Percentiles rank a stretch among this genome's conserved stretches.
These are phyloP conservation scores for Desmodesmus armatus DNA, from an alignment of 139 green algal species.

Conservation along the genomic window DNA sequence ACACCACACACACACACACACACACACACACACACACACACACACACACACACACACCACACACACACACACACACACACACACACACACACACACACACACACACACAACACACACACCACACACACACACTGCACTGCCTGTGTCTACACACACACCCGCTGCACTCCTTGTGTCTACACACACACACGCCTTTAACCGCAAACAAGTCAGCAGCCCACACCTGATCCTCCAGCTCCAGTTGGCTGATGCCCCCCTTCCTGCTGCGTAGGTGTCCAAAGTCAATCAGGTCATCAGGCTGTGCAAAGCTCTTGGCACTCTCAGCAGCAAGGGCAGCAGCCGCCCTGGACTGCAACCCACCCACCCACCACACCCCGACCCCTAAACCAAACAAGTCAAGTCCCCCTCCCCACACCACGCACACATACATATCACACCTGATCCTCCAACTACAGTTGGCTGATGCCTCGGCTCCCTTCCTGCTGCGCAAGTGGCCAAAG, in stretches of 20 bases:
- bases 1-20: too few species aligned
- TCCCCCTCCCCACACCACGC: constrained; percentile 27
- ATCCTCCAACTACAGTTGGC: too few species aligned
- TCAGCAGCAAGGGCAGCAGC: constrained; percentile 74
- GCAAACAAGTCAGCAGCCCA: background rate
- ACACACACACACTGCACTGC: background rate
- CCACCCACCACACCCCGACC: too few species aligned
- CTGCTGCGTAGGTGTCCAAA: constrained; percentile 79
- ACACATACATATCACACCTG: too few species aligned
- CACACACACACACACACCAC: too few species aligned
- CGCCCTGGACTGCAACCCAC: constrained; percentile 70
- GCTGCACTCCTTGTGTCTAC: too few species aligned
- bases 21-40: background rate
- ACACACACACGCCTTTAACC: background rate
- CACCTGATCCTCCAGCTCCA: constrained; percentile 90
- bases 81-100: too few species aligned
- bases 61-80: too few species aligned
- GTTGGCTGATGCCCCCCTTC: constrained; percentile 78
- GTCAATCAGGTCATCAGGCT: constrained; percentile 76
- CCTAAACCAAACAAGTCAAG: too few species aligned
- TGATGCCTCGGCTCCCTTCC: too few species aligned
- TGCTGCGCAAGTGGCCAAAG: too few species aligned
- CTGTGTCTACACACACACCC: background rate
- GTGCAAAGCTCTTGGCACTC: constrained; percentile 48
- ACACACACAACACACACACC: background rate